phyloP scores from a whole-genome alignment of 768 basidiomycete genomes.

The Clitopilus passeckerianus region DNA sequence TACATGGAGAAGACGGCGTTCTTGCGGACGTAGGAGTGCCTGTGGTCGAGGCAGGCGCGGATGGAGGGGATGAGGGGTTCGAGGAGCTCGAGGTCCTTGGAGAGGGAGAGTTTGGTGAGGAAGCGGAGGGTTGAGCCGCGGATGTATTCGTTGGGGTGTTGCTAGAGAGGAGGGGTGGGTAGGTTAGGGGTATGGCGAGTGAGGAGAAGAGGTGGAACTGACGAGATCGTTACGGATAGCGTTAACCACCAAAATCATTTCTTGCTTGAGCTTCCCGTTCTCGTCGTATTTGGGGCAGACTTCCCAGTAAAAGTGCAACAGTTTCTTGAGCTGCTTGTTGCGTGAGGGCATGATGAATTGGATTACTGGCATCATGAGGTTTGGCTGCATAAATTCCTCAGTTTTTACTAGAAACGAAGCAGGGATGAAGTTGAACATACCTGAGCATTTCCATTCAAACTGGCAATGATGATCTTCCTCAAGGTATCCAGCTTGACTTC shows the following conservation, averaged over 20 bases:
- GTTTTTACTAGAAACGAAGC: neutral
- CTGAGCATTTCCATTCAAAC: slow-evolving; percentile 92
- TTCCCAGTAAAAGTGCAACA: slow-evolving; percentile 95
- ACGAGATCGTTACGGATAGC: slow-evolving; percentile 97
- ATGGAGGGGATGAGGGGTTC: slow-evolving; percentile 95
- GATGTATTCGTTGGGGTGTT: slow-evolving; percentile 99
- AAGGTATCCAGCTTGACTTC: slow-evolving; percentile 96
- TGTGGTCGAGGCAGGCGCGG: slow-evolving; percentile 91
- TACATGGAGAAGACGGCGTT: slow-evolving; percentile 97
- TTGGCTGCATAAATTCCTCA: slow-evolving; percentile 46
- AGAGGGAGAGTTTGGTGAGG: slow-evolving; percentile 90
- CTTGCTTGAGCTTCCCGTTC: slow-evolving; percentile 95
- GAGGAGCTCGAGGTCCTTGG: slow-evolving; percentile 87
- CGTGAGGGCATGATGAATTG: slow-evolving; percentile 95
- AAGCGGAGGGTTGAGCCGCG: slow-evolving; percentile 96
- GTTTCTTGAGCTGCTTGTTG: slow-evolving; percentile 96
- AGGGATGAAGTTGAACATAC: slow-evolving; percentile 34
- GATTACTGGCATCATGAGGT: slow-evolving; percentile 95
- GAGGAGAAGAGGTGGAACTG: slow-evolving; percentile 21
- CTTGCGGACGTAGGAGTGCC: slow-evolving; percentile 97
- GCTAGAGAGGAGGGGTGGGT: slow-evolving; percentile 37
- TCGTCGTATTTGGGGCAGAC: slow-evolving; percentile 98
- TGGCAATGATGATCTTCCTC: slow-evolving; percentile 88
- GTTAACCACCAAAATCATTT: slow-evolving; percentile 99
- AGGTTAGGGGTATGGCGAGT: neutral